A percentile compares a stretch with the other conserved stretches of the same genome.
phyloP scores from a whole-genome alignment of 495 filamentous ascomycete genomes.

The Bacidia rubella region DNA sequence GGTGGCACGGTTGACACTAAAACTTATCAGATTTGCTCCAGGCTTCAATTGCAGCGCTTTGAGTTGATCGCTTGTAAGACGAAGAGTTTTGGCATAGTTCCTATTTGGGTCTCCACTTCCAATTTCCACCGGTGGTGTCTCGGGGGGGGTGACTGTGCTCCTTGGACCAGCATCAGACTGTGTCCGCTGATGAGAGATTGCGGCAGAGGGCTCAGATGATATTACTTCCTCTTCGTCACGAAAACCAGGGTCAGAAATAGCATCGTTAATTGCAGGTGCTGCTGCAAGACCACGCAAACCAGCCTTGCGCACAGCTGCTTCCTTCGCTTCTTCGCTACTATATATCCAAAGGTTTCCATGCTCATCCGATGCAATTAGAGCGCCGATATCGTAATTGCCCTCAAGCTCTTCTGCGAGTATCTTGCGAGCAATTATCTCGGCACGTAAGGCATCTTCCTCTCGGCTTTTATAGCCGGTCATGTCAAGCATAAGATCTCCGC shows the following conservation, averaged over 20 bases:
- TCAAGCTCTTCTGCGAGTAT: conserved; percentile 91
- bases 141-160: conserved; percentile 59
- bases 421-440: conserved; percentile 87
- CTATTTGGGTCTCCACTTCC: conserved; percentile 50
- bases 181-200: conserved; percentile 37
- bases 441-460: conserved; percentile 79
- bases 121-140: conserved; percentile 50
- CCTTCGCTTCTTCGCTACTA: conserved; percentile 91
- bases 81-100: conserved; percentile 92
- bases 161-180: conserved; percentile 58
- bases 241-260: conserved; percentile 84
- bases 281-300: conserved; percentile 39
- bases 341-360: conserved; percentile 98
- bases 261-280: conserved; percentile 48
- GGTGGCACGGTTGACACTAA: conserved; percentile 87
- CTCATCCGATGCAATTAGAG: conserved; percentile 87
- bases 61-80: conserved; percentile 91
- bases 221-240: conserved; percentile 61
- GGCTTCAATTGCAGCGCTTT: conserved; percentile 72
- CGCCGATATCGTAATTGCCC: conserved; percentile 89
- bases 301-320: conserved; percentile 45
- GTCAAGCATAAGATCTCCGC: conserved; percentile 93
- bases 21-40: conserved; percentile 83
- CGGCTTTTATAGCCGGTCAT: conserved; percentile 94
- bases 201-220: conserved; percentile 23